Evolutionary conservation across 225 moss, liverwort and hornwort genomes (phyloP), one percentile per base, ranked within the genome.

Genomic region (Climacium dendroides): DNA sequence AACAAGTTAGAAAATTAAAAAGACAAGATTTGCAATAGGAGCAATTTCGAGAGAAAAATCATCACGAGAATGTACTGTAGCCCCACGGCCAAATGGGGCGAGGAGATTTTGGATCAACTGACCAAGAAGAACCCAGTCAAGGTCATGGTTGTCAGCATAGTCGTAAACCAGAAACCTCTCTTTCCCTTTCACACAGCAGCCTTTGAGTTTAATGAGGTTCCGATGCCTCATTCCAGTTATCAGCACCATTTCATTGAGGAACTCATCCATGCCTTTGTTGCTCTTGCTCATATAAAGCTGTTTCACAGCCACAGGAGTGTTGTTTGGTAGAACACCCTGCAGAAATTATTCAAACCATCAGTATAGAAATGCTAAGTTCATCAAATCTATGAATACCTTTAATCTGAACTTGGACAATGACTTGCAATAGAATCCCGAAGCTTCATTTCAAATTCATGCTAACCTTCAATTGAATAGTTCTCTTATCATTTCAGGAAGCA

Each of bases 201-300:
- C 90, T 82, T 74, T 90, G 19, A 92, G 74, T 74, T 90, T 91
- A 53, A 92, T 43, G n/a, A 93, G 81, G 78, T 92, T 93, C 59
- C 86, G 66, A 43, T 92, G 93, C 83, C 89, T 90, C 82, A 90
- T 88, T 41, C 92, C 89, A n/a, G 89, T 89, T 74, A 93, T 87
- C 52, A 93, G 79, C 41, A 92, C 92, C 69, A 90, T 85, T 81
- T 92, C 93, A 54, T 92, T 93, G 13, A 92, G 80, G 63, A 93
- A 90, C 10, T 91, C 89, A 82, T 87, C 90, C 84, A 92, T 66
- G 72, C 78, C 82, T 62, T 82, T 73, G 35, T 20, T n/a, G 29
- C 43, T 52, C 66, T 90, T 59, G 63, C 81, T 28, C 76, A 70
- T 55, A n/a, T 34, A 87, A 7, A 91, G 88, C 67, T 86, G 86